A percentile compares a stretch with the other conserved stretches of the same genome.
Evolutionary conservation across 495 filamentous ascomycete genomes (phyloP).

Genomic region (Hamigera avellanea): DNA sequence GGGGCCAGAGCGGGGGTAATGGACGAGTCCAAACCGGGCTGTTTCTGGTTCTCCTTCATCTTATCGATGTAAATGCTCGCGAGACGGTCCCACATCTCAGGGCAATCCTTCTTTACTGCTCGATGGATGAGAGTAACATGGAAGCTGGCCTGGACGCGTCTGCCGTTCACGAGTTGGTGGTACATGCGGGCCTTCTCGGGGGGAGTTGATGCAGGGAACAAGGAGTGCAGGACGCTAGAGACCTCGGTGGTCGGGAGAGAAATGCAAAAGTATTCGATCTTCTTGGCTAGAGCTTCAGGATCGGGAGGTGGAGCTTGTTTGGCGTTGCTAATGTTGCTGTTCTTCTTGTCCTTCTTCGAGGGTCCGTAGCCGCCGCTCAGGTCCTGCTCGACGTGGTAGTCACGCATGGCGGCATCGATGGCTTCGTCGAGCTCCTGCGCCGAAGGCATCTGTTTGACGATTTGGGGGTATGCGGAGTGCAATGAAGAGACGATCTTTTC

Average conservation of each 20-base stretch:
- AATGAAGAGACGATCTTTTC: conserved; percentile 65
- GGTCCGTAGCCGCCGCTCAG: conserved; percentile 38
- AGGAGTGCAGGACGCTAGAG: conserved; percentile 47
- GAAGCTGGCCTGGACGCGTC: conserved; percentile 73
- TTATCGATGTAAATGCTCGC: conserved; percentile 30
- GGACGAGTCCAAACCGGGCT: conserved; percentile 22
- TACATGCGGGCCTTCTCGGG: conserved; percentile 51
- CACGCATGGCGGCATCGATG: conserved; percentile 60
- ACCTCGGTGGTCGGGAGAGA: conserved; percentile 48
- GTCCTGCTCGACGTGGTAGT: conserved; percentile 67
- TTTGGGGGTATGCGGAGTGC: conserved; percentile 57
- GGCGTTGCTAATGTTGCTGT: conserved; percentile 19
- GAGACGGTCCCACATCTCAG: conserved; percentile 64
- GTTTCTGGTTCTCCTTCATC: conserved; percentile 19
- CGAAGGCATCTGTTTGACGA: conserved; percentile 61
- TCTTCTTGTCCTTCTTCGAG: conserved; percentile 25
- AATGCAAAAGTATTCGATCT: conserved; percentile 79
- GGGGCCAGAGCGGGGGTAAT: conserved; percentile 33
- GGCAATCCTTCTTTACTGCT: conserved; percentile 40
- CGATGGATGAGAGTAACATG: conserved; percentile 92
- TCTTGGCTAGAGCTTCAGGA: conserved; percentile 23
- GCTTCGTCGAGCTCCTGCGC: conserved; percentile 69
- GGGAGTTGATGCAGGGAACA: conserved; percentile 37
- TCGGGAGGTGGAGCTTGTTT: conserved; percentile 8
- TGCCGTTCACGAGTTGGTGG: conserved; percentile 55